Evolutionary conservation across 2,329 filamentous ascomycete genomes (phyloP).

Genomic region (Fusarium graminum): DNA sequence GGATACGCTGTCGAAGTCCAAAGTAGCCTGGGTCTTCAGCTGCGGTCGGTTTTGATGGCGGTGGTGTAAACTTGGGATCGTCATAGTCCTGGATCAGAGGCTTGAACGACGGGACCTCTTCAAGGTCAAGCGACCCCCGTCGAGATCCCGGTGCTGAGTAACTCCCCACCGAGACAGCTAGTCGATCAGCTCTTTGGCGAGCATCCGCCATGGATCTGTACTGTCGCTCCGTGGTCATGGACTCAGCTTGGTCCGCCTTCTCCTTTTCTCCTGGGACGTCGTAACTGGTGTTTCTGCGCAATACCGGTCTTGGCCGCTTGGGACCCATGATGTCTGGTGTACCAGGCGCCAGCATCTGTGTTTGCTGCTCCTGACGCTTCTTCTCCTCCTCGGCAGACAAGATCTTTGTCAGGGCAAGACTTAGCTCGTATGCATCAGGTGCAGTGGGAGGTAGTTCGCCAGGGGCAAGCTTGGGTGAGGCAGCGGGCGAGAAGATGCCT

Average conservation of each 20-base stretch:
- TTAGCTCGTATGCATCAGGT: slow-evolving; percentile 57
- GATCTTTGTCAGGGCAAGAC: slow-evolving; percentile 56
- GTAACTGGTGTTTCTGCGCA: slow-evolving; percentile 61
- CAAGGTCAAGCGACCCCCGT: slow-evolving; percentile 53
- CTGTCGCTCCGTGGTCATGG: slow-evolving; percentile 54
- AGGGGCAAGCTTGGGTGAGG: slow-evolving; percentile 46
- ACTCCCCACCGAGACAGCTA: slow-evolving; percentile 57
- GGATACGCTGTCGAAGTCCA: slow-evolving; percentile 43
- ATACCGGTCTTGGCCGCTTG: slow-evolving; percentile 54
- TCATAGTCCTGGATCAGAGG: slow-evolving; percentile 51
- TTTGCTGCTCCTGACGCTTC: slow-evolving; percentile 36
- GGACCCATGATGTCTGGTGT: slow-evolving; percentile 38
- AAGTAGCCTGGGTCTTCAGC: slow-evolving; percentile 40
- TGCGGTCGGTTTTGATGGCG: slow-evolving; percentile 21
- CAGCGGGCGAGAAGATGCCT: slow-evolving; percentile 46
- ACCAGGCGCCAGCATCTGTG: slow-evolving; percentile 9
- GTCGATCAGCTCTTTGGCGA: slow-evolving; percentile 55
- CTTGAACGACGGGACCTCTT: slow-evolving; percentile 51
- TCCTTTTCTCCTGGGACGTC: slow-evolving; percentile 57
- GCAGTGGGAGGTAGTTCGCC: slow-evolving; percentile 51
- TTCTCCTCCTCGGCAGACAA: slow-evolving; percentile 52
- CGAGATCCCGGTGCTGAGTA: slow-evolving; percentile 56
- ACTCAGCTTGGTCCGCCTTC: slow-evolving; percentile 57
- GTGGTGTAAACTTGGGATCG: slow-evolving; percentile 41
- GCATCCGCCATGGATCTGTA: slow-evolving; percentile 58